phyloP scores from a whole-genome alignment of 805 yeast genomes.

The Candida saitoana region DNA sequence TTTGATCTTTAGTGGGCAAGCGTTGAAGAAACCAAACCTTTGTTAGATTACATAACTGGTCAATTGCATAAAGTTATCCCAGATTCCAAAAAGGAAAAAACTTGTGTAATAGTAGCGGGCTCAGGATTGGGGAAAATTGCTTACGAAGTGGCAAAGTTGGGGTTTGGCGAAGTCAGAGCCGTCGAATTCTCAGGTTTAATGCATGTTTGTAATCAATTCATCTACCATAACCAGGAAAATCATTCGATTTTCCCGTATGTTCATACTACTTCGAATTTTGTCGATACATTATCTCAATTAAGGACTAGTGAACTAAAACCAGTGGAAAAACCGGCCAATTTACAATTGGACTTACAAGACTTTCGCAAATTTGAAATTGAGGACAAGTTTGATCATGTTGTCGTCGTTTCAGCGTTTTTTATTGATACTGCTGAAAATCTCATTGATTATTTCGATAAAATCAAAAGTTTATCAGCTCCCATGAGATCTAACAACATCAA shows the following conservation, averaged over 20 bases:
- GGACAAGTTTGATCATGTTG: slow-evolving; percentile 32
- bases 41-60: slow-evolving; percentile 46
- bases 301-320: slow-evolving; percentile 23
- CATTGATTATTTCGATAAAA: slow-evolving; percentile 66
- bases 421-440: slow-evolving; percentile 90
- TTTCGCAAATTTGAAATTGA: slow-evolving; percentile 49
- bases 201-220: slow-evolving; percentile 64
- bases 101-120: slow-evolving; percentile 75
- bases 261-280: slow-evolving; percentile 45
- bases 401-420: slow-evolving; percentile 70
- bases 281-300: slow-evolving; percentile 13
- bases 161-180: slow-evolving; percentile 54
- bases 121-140: slow-evolving; percentile 82
- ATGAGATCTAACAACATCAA: slow-evolving; percentile 15
- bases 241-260: slow-evolving; percentile 41
- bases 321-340: slow-evolving; percentile 41
- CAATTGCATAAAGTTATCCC: slow-evolving; percentile 38
- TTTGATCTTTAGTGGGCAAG: slow-evolving; percentile 76
- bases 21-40: slow-evolving; percentile 36
- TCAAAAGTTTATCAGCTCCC: slow-evolving; percentile 30
- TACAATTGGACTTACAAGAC: slow-evolving; percentile 54
- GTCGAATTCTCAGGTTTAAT: slow-evolving; percentile 74
- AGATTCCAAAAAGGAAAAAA: slow-evolving; percentile 24
- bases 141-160: slow-evolving; percentile 47
- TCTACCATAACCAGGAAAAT: slow-evolving; percentile 36